Percentiles rank a stretch among this genome's conserved stretches.
Conservation (phyloP, 805 yeast genomes). For the Saccharomycopsis babjevae region DNA sequence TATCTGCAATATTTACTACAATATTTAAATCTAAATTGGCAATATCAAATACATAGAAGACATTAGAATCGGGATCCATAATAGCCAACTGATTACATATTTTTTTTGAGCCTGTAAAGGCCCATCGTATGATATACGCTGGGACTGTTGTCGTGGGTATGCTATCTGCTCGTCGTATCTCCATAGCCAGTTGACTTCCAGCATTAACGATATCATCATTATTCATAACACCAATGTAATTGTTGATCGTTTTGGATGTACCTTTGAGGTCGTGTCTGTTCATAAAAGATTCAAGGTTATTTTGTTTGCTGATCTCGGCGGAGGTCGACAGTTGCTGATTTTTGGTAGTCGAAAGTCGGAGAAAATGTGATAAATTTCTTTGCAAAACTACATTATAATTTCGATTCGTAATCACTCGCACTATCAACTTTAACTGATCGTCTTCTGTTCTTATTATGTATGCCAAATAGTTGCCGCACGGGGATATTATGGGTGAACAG, state of each 20-base stretch:
- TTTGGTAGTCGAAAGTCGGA: not conserved
- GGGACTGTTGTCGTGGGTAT: not conserved
- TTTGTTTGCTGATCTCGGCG: not conserved
- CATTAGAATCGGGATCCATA: not conserved
- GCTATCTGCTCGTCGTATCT: not conserved
- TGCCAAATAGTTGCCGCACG: slow-evolving; percentile 10
- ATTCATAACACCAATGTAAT: not conserved
- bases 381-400: slow-evolving; percentile 3
- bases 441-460: slow-evolving; percentile 2
- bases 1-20: not conserved
- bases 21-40: not conserved
- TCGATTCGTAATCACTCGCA: not conserved
- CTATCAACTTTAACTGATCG: slow-evolving; percentile 2
- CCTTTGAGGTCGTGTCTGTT: slow-evolving; percentile 1
- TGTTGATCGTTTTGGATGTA: slow-evolving; percentile 3
- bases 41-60: not conserved
- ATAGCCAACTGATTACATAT: not conserved
- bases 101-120: not conserved
- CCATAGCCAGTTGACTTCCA: not conserved
- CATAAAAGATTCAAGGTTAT: slow-evolving; percentile 1
- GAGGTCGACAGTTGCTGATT: not conserved
- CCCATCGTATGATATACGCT: not conserved
- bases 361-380: slow-evolving; percentile 2
- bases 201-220: not conserved
- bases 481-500: slow-evolving; percentile 5